These are phyloP conservation scores for Xylariaceae sp. DNA, from an alignment of 2,329 filamentous ascomycete species.

Conservation along the genomic window DNA sequence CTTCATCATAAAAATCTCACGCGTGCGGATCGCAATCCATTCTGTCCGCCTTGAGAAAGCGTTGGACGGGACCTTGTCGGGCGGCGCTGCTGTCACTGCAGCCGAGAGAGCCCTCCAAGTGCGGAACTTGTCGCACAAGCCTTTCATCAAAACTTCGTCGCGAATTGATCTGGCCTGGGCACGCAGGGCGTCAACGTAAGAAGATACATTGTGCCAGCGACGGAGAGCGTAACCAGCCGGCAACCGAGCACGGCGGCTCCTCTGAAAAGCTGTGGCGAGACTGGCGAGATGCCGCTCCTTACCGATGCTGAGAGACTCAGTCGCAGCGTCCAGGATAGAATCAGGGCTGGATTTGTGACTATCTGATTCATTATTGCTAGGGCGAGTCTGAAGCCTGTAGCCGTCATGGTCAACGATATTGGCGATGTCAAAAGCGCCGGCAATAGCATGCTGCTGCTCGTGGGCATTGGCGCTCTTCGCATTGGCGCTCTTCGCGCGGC, in stretches of 20 bases:
- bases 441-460: no score
- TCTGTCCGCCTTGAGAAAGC: constrained; percentile 30
- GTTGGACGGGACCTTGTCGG: constrained; percentile 21
- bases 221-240: constrained; percentile 21
- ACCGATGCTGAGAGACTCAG: constrained; percentile 6
- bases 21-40: constrained; percentile 24
- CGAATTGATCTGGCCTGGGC: constrained; percentile 23
- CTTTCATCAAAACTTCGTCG: constrained; percentile 22
- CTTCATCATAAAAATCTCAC: constrained; percentile 24
- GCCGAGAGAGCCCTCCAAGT: constrained; percentile 24
- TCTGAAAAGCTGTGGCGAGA: constrained; percentile 24
- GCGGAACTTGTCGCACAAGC: constrained; percentile 20
- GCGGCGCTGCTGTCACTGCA: constrained; percentile 18
- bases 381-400: constrained; percentile 1
- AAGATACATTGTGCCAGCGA: constrained; percentile 26
- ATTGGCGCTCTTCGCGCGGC: no score
- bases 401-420: constrained; percentile 19
- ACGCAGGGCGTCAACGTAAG: constrained; percentile 18
- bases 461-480: no score
- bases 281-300: constrained; percentile 13
- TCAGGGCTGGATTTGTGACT: constrained; percentile 1
- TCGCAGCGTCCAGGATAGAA: neutral
- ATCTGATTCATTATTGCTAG: constrained; percentile 3
- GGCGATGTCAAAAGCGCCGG: no score
- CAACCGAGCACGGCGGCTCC: constrained; percentile 24